Evolutionary conservation across 352 stramenopile species (phyloP).

Genomic region (Pythium volutum): DNA sequence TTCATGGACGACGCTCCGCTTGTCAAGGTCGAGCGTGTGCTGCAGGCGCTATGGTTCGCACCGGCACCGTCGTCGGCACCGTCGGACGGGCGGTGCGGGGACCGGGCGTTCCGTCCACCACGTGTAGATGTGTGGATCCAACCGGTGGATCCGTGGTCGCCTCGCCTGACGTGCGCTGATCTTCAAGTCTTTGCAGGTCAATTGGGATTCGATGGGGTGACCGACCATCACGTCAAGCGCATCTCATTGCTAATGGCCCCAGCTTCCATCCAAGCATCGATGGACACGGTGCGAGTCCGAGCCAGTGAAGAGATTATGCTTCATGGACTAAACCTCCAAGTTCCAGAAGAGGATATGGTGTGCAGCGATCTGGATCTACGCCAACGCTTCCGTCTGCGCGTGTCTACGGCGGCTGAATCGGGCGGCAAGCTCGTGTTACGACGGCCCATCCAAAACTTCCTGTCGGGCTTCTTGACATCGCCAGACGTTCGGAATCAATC

Average conservation of each 20-base stretch:
- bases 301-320: background rate
- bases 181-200: background rate
- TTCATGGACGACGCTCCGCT: background rate
- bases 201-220: background rate
- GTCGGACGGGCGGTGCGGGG: background rate
- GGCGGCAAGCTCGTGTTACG: background rate
- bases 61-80: background rate
- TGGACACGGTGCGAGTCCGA: background rate
- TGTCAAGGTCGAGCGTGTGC: background rate
- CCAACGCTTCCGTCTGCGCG: background rate
- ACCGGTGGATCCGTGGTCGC: background rate
- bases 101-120: constrained; percentile 1
- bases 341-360: background rate
- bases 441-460: background rate
- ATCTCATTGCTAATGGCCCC: background rate
- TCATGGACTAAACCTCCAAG: background rate
- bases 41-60: constrained; percentile 5
- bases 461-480: background rate
- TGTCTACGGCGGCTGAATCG: background rate
- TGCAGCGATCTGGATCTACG: background rate
- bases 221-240: background rate
- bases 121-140: constrained; percentile 9
- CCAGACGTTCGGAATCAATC: background rate
- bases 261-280: background rate
- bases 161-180: background rate